These are phyloP conservation scores for Globisporangium canariense DNA, from an alignment of 352 stramenopile species.

Conservation along the genomic window DNA sequence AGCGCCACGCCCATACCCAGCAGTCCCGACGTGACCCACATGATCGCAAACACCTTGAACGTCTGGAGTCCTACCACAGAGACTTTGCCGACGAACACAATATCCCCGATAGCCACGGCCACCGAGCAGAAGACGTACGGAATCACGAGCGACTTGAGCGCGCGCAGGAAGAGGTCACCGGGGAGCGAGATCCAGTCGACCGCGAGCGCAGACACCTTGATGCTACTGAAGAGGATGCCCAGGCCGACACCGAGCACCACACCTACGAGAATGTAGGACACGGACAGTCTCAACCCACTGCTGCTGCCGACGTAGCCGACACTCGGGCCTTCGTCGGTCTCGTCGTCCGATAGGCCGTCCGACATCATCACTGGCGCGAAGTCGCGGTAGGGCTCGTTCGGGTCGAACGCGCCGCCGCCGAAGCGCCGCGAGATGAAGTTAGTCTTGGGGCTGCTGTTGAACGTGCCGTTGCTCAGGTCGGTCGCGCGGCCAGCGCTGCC, in stretches of 20 bases:
- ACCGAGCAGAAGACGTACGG: constrained; percentile 83
- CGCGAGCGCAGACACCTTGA: constrained; percentile 39
- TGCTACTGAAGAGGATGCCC: constrained; percentile 39
- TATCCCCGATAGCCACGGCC: constrained; percentile 68
- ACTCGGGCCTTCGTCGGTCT: background rate
- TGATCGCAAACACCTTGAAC: constrained; percentile 50
- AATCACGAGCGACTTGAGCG: constrained; percentile 72
- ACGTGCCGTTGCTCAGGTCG: constrained; percentile 13
- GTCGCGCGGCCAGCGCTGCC: background rate
- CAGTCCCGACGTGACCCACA: constrained; percentile 45
- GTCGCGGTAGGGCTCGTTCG: constrained; percentile 5
- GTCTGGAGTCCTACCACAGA: constrained; percentile 67
- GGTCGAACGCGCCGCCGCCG: no score
- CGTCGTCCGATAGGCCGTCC: constrained; percentile 13
- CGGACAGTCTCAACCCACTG: constrained; percentile 47
- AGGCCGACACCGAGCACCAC: constrained; percentile 45
- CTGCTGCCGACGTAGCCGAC: constrained; percentile 25
- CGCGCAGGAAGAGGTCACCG: constrained; percentile 71
- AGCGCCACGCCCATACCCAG: constrained; percentile 58
- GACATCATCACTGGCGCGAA: constrained; percentile 13
- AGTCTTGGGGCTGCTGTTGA: constrained; percentile 34
- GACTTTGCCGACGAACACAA: constrained; percentile 72
- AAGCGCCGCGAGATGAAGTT: constrained; percentile 36
- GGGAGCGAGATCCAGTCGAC: constrained; percentile 66
- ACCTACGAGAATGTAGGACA: constrained; percentile 50